Conservation (phyloP, 139 green algal species). For the Desmodesmus armatus region DNA sequence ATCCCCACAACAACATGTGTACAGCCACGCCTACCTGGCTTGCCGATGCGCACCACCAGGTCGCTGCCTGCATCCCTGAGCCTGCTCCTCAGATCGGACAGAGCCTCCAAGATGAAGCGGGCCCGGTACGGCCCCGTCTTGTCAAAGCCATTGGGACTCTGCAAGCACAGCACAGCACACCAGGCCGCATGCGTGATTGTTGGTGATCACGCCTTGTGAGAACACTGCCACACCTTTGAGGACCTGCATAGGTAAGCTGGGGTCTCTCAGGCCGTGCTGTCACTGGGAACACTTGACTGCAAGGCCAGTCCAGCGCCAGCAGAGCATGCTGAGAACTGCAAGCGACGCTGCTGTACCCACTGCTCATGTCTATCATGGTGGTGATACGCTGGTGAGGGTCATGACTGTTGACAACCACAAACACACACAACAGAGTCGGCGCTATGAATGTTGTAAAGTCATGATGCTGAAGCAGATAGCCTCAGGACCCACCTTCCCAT, state of each 20-base stretch:
- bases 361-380: no score
- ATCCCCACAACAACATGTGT: neutral
- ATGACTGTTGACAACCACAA: no score
- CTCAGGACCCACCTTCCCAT: conserved; percentile 52
- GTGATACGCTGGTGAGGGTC: no score
- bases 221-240: neutral
- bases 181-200: no score
- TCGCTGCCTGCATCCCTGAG: conserved; percentile 64
- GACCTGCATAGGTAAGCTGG: neutral
- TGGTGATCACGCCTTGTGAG: neutral
- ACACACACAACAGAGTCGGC: no score
- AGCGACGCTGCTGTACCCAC: no score
- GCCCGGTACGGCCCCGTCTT: conserved; percentile 70
- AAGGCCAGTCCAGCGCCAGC: neutral
- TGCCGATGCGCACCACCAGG: conserved; percentile 69
- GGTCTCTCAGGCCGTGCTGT: no score
- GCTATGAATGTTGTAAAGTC: no score
- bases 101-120: conserved; percentile 61
- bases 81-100: conserved; percentile 64
- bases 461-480: no score
- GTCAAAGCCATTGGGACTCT: conserved; percentile 66
- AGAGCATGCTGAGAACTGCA: no score
- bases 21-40: conserved; percentile 43
- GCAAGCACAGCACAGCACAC: neutral
- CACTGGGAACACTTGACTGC: neutral